These are phyloP conservation scores for Mycogone perniciosa DNA, from an alignment of 2,329 filamentous ascomycete species.

Conservation along the genomic window DNA sequence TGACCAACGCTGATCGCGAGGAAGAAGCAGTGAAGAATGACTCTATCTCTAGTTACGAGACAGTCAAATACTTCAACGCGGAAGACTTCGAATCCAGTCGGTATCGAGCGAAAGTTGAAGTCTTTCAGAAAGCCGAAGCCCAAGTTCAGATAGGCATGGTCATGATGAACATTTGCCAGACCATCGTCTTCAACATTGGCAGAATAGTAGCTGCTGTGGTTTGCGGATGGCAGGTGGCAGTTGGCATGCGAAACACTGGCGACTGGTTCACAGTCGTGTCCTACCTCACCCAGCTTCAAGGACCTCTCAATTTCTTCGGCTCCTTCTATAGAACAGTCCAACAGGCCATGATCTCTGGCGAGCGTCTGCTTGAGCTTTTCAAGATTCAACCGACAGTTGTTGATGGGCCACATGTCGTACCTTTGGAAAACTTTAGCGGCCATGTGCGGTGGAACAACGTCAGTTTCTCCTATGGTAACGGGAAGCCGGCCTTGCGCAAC, in stretches of 20 bases:
- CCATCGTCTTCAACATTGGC: constrained; percentile 71
- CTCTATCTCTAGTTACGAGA: constrained; percentile 97
- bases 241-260: constrained; percentile 57
- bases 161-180: constrained; percentile 75
- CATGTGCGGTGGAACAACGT: constrained; percentile 85
- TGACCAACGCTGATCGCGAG: constrained; percentile 91
- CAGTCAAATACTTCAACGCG: constrained; percentile 85
- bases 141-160: constrained; percentile 71
- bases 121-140: constrained; percentile 69
- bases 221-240: constrained; percentile 69
- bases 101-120: constrained; percentile 62
- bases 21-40: constrained; percentile 98
- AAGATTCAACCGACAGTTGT: constrained; percentile 90
- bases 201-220: constrained; percentile 66
- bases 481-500: constrained; percentile 76
- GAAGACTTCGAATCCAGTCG: constrained; percentile 72
- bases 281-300: constrained; percentile 74
- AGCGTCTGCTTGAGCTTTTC: constrained; percentile 91
- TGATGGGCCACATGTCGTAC: constrained; percentile 60
- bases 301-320: constrained; percentile 80
- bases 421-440: constrained; percentile 64
- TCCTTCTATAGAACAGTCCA: constrained; percentile 96
- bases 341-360: constrained; percentile 94
- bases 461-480: constrained; percentile 81
- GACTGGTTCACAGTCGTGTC: constrained; percentile 68